Conservation (phyloP, 2,329 filamentous ascomycete species). For the Trichoderma breve region DNA sequence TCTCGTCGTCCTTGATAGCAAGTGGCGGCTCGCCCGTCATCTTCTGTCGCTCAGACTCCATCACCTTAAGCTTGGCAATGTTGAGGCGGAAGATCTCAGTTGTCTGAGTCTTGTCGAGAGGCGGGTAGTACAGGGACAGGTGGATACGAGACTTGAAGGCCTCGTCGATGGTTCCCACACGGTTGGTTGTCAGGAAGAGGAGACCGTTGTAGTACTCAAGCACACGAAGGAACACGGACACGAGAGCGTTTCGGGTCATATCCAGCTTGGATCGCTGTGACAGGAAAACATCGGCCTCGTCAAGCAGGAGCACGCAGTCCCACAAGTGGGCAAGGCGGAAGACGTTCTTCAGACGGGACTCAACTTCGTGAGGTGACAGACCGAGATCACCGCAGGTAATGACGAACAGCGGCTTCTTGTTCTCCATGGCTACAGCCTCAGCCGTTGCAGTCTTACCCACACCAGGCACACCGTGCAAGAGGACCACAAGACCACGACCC, state of each 20-base stretch:
- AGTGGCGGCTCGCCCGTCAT: slow-evolving; percentile 38
- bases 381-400: slow-evolving; percentile 51
- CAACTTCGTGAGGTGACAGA: slow-evolving; percentile 41
- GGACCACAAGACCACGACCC: slow-evolving; percentile 43
- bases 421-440: slow-evolving; percentile 41
- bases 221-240: slow-evolving; percentile 45
- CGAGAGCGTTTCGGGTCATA: slow-evolving; percentile 37
- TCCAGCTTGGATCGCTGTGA: slow-evolving; percentile 31
- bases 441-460: slow-evolving; percentile 51
- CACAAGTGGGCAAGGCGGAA: slow-evolving; percentile 43
- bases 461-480: slow-evolving; percentile 48
- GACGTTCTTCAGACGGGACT: slow-evolving; percentile 41
- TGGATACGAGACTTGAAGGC: slow-evolving; percentile 51
- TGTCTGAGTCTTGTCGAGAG: slow-evolving; percentile 38
- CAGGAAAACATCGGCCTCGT: slow-evolving; percentile 40
- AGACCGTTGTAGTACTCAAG: slow-evolving; percentile 49
- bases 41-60: slow-evolving; percentile 35
- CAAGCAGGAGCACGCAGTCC: slow-evolving; percentile 39
- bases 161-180: slow-evolving; percentile 47
- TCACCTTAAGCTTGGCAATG: slow-evolving; percentile 37
- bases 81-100: slow-evolving; percentile 43
- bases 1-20: slow-evolving; percentile 35
- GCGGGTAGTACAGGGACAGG: slow-evolving; percentile 43
- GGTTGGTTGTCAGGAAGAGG: slow-evolving; percentile 51
- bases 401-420: slow-evolving; percentile 45